Evolutionary conservation across 148 eudicot species (phyloP), one percentile per base, ranked within the genome.

Genomic region (Camellia sinensis): DNA sequence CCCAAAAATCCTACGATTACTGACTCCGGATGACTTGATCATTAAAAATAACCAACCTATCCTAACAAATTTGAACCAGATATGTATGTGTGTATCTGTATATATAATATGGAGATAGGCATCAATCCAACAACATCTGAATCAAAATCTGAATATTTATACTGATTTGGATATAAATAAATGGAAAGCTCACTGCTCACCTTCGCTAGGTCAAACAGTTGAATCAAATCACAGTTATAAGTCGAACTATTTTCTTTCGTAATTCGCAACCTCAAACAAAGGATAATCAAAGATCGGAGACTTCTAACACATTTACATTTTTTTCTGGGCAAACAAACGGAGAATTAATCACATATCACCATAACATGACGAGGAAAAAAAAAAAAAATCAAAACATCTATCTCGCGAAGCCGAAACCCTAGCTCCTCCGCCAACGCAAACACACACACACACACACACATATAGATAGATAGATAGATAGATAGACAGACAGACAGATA

Each of bases 61-160:
- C 37, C 37, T 29, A 29, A 29, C 37, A 29, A 29, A 29, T 29
- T 29, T 29, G 37, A 29, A 29, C 37, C 37, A 29, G 37, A 29
- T 29, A 29, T 29, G 37, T 29, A 29, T 29, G 37, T 29, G 37
- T 29, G 37, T 29, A 29, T 29, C 37, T 29, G 37, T 29, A 29
- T 29, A 29, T 0, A 29, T 29, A 29, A 29, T 29, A 29, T 29
- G 37, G 37, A 29, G 37, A 29, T 29, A 29, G 37, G 37, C 37
- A 29, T 29, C 37, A 29, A 29, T 29, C 37, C 37, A 29, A 29
- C 37, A 29, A 29, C 37, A 29, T 29, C 37, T 29, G 37, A 29
- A 85, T 93, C 97, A 77, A 92, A 46, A 46, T 46, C 50, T 46
- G 50, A 46, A 46, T 46, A 5, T 46, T 7, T 46, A 46, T 46